These are phyloP conservation scores for Trichosporon asahii DNA, from an alignment of 1,284 basidiomycete species.

Conservation along the genomic window DNA sequence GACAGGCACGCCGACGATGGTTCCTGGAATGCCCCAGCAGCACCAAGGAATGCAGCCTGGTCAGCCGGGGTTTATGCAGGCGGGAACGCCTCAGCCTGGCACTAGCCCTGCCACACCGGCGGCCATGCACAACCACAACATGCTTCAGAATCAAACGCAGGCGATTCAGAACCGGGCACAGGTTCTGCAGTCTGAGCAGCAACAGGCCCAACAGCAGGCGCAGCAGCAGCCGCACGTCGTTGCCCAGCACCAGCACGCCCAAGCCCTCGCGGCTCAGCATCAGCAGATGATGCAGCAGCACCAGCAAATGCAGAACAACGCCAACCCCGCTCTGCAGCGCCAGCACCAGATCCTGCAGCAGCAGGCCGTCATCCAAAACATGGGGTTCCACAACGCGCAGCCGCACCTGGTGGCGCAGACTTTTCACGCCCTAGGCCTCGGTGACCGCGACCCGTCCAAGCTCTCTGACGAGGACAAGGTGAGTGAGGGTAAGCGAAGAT, in stretches of 20 bases:
- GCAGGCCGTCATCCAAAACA: slow-evolving; percentile 32
- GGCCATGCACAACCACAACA: slow-evolving; percentile 25
- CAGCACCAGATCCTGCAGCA: slow-evolving; percentile 16
- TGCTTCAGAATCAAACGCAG: slow-evolving; percentile 21
- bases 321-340: slow-evolving; percentile 15
- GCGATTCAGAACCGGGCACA: slow-evolving; percentile 20
- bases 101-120: slow-evolving; percentile 24
- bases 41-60: slow-evolving; percentile 24
- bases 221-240: slow-evolving; percentile 27
- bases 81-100: slow-evolving; percentile 23
- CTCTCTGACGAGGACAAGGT: slow-evolving; percentile 40
- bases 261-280: slow-evolving; percentile 23
- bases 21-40: slow-evolving; percentile 38
- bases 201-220: slow-evolving; percentile 24
- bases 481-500: slow-evolving; percentile 36
- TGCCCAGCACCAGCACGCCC: slow-evolving; percentile 25
- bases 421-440: slow-evolving; percentile 33
- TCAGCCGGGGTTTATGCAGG: slow-evolving; percentile 21
- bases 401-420: slow-evolving; percentile 37
- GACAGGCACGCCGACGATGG: slow-evolving; percentile 33
- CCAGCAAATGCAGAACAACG: slow-evolving; percentile 9
- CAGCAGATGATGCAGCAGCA: slow-evolving; percentile 32
- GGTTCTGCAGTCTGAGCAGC: slow-evolving; percentile 19
- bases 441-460: slow-evolving; percentile 34
- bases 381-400: slow-evolving; percentile 23